Evolutionary conservation across 1,139 yeast species (phyloP).

Genomic region (Magnusiomyces suaveolens): DNA sequence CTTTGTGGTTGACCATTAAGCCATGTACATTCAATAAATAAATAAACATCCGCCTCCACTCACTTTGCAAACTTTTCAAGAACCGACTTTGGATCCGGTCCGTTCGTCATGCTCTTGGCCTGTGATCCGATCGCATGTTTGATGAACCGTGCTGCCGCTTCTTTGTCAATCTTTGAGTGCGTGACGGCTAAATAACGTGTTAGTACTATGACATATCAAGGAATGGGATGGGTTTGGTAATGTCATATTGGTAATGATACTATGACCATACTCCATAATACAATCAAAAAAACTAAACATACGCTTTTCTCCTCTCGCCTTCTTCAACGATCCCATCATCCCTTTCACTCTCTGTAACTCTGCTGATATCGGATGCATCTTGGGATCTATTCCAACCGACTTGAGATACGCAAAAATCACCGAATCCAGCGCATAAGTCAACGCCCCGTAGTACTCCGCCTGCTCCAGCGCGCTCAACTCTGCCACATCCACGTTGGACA

Average conservation of each 20-base stretch:
- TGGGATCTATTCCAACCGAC: conserved; percentile 48
- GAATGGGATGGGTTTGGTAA: no score
- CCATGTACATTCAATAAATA: no score
- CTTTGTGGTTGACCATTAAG: no score
- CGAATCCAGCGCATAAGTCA: conserved; percentile 36
- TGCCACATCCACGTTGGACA: conserved; percentile 22
- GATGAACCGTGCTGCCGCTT: conserved; percentile 39
- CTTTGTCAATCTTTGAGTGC: conserved; percentile 24
- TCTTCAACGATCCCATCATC: conserved; percentile 46
- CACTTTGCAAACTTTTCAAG: not conserved
- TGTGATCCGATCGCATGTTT: conserved; percentile 36
- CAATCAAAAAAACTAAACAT: conserved; percentile 1
- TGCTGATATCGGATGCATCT: conserved; percentile 51
- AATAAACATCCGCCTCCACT: not conserved
- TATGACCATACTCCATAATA: no score
- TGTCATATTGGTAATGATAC: no score
- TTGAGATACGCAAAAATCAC: conserved; percentile 50
- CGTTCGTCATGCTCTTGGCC: not conserved
- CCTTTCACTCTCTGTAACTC: conserved; percentile 63
- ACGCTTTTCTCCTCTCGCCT: conserved; percentile 3
- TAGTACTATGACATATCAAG: no score
- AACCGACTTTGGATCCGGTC: not conserved
- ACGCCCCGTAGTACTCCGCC: conserved; percentile 29
- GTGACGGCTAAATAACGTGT: not conserved
- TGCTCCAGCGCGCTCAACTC: conserved; percentile 27